A percentile compares a stretch with the other conserved stretches of the same genome.
Conservation (phyloP, 2,329 filamentous ascomycete species). For the Aspergillus sp. region DNA sequence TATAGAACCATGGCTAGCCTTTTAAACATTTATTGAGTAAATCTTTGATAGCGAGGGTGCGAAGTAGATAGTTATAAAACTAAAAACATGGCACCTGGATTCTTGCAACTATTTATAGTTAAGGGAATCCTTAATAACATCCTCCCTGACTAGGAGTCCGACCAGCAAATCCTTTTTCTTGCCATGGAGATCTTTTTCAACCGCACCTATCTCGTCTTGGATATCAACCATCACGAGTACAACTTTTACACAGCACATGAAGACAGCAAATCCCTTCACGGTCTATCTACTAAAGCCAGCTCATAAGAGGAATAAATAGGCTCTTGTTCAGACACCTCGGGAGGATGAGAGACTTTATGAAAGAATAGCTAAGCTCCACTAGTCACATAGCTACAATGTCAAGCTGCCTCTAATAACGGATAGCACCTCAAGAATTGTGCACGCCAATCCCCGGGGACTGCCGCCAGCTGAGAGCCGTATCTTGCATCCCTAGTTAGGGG, state of each 20-base stretch:
- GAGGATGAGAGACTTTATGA: not conserved
- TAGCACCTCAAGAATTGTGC: not conserved
- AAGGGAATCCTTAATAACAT: too few relatives aligned
- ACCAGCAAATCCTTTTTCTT: slow-evolving; percentile 19
- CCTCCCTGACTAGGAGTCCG: not conserved
- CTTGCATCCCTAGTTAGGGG: too few relatives aligned
- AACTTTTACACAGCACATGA: slow-evolving; percentile 8
- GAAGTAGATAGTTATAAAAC: too few relatives aligned
- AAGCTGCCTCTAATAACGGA: not conserved
- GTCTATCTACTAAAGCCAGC: not conserved
- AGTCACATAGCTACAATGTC: not conserved
- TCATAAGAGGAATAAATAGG: not conserved
- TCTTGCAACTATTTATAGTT: too few relatives aligned
- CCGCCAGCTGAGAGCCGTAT: not conserved
- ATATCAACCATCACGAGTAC: slow-evolving; percentile 20
- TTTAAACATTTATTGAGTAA: too few relatives aligned
- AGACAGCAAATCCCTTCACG: not conserved
- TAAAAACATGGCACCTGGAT: too few relatives aligned
- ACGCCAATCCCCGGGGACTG: not conserved
- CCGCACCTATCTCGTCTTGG: slow-evolving; percentile 16
- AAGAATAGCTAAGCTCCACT: not conserved
- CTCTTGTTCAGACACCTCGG: not conserved
- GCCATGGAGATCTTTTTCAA: slow-evolving; percentile 16
- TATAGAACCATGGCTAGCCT: too few relatives aligned
- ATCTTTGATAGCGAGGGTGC: too few relatives aligned